Evolutionary conservation across 2,329 filamentous ascomycete species (phyloP), one percentile per base, ranked within the genome.

Genomic region (Cladobotryum protrusum): DNA sequence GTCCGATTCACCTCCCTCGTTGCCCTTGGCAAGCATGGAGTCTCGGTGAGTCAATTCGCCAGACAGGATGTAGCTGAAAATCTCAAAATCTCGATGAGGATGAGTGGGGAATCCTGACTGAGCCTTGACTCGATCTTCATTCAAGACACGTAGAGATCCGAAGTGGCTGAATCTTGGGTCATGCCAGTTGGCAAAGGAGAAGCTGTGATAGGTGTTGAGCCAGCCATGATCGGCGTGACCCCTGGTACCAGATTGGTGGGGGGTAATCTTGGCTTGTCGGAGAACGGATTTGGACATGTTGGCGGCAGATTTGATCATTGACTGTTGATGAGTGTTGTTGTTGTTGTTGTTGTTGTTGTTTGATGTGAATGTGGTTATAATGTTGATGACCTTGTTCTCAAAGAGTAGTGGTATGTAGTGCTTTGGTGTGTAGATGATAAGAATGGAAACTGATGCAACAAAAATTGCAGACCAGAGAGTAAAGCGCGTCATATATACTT

Each of bases 31-130:
- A 59, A 88, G 79, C 84, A 95, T 91, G 53, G 81, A 87, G 70
- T 95, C 89, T 43, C 89, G 85, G 72, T 95, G 90, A 43, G 90
- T 92, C 55, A 95, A 79, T 69, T 92, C 87, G 56, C 90, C 89
- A 43, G 76, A 81, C n/a, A 95, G 75, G 61, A 95, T 85, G 70
- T 95, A 93, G 63, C 79, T 85, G 76, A 92, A 95, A 70, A 95
- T 95, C 68, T 95, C 87, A 66, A 89, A 91, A 66, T 95, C 87
- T 55, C 85, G 80, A 68, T 95, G 90, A 20, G 83, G 83, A 64
- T 95, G 90, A 0, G 87, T 90, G 4, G 89, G 88, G 70, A 95
- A 95, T 4, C 89, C 89, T 9, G 78, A 82, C 52, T 81, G 78
- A 24, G 83, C 72, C 60, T 81, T 79, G 33, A 95, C 89, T 33